Conservation (phyloP, 768 basidiomycete genomes). For the Boletus pseudo-olivaceus region DNA sequence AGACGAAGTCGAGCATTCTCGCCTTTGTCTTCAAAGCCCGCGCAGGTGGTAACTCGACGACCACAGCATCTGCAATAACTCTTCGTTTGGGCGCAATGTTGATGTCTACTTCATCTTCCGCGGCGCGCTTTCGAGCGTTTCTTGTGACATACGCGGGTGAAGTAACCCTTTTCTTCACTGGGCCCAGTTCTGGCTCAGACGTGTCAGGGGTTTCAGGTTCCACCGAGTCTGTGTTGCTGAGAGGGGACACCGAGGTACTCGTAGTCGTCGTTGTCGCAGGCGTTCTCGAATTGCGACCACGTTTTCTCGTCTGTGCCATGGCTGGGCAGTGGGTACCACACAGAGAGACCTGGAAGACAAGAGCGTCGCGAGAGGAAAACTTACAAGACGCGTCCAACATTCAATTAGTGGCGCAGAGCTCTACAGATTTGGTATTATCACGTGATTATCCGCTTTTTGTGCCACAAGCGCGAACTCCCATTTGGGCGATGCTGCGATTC, state of each 20-base stretch:
- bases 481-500: not conserved
- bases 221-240: slow-evolving; percentile 45
- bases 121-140: slow-evolving; percentile 29
- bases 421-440: slow-evolving; percentile 9
- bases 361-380: slow-evolving; percentile 17
- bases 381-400: slow-evolving; percentile 17
- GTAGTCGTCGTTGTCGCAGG: slow-evolving; percentile 31
- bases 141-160: slow-evolving; percentile 1
- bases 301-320: slow-evolving; percentile 25
- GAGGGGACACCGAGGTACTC: slow-evolving; percentile 46
- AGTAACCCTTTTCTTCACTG: not conserved
- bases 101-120: slow-evolving; percentile 33
- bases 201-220: slow-evolving; percentile 52
- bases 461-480: slow-evolving; percentile 30
- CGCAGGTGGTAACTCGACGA: slow-evolving; percentile 11
- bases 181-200: slow-evolving; percentile 35
- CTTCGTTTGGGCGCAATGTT: slow-evolving; percentile 33
- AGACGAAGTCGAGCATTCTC: slow-evolving; percentile 9
- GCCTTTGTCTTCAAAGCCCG: slow-evolving; percentile 23
- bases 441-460: slow-evolving; percentile 14
- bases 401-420: slow-evolving; percentile 26
- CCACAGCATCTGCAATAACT: slow-evolving; percentile 27
- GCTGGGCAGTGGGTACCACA: not conserved
- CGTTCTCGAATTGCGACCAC: slow-evolving; percentile 14
- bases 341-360: slow-evolving; percentile 6